These are phyloP conservation scores for Aureobasidium subglaciale DNA, from an alignment of 2,329 filamentous ascomycete species.

Conservation along the genomic window DNA sequence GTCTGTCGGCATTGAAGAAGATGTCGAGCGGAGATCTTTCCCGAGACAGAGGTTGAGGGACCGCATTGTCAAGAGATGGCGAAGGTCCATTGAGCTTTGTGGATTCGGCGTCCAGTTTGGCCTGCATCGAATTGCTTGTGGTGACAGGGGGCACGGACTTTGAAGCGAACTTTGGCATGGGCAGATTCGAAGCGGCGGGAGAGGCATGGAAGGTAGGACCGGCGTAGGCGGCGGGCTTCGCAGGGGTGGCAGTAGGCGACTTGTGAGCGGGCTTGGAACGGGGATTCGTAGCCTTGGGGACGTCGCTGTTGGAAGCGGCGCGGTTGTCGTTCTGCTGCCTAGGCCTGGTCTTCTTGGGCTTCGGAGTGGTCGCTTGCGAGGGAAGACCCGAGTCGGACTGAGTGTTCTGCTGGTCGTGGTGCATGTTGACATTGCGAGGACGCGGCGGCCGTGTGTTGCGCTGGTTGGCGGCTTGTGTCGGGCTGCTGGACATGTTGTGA, in stretches of 20 bases:
- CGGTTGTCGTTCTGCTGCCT: slow-evolving; percentile 14
- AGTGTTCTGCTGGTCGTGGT: slow-evolving; percentile 11
- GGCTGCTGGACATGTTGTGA: slow-evolving; percentile 13
- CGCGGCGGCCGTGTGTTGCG: slow-evolving; percentile 12
- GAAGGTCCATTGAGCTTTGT: slow-evolving; percentile 7
- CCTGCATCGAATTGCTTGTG: slow-evolving; percentile 36
- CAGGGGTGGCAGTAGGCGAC: slow-evolving; percentile 28
- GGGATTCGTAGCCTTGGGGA: not conserved
- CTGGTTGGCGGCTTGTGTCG: slow-evolving; percentile 12
- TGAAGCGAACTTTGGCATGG: slow-evolving; percentile 81
- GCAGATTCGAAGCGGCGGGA: slow-evolving; percentile 80
- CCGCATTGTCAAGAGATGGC: not conserved
- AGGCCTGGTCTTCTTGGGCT: slow-evolving; percentile 15
- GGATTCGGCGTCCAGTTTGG: slow-evolving; percentile 37
- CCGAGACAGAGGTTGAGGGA: slow-evolving; percentile 17
- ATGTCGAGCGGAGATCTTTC: slow-evolving; percentile 77
- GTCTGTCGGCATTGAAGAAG: slow-evolving; percentile 80
- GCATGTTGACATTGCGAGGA: not conserved
- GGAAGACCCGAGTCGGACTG: slow-evolving; percentile 18
- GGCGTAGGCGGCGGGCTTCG: slow-evolving; percentile 61
- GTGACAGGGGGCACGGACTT: slow-evolving; percentile 65
- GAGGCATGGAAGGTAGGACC: slow-evolving; percentile 93
- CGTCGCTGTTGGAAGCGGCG: slow-evolving; percentile 15
- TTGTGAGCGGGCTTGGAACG: slow-evolving; percentile 19
- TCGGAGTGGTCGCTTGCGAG: slow-evolving; percentile 14